Conservation (phyloP, 257 asterid genomes). For the Nicotiana otophora region DNA sequence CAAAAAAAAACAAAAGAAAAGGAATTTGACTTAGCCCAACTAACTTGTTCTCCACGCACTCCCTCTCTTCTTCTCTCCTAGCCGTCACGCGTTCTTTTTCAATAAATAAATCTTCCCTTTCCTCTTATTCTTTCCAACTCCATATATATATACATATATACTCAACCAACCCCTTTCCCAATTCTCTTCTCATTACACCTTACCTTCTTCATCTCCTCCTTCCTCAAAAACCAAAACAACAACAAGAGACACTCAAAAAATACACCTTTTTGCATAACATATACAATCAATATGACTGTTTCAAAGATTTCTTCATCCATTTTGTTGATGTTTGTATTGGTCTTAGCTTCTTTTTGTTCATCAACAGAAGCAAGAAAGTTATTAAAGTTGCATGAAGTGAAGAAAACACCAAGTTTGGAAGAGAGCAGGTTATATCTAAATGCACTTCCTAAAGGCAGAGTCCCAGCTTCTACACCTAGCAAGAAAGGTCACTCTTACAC, state of each 20-base stretch:
- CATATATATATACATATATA: background rate
- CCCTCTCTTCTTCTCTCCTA: conserved; percentile 14
- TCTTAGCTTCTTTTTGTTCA: conserved; percentile 21
- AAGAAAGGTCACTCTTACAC: conserved; percentile 39
- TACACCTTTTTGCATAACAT: background rate
- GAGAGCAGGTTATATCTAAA: conserved; percentile 24
- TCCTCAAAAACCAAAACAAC: background rate
- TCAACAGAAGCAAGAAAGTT: conserved; percentile 36
- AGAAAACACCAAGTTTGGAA: conserved; percentile 10
- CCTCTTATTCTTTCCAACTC: background rate
- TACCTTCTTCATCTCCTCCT: background rate
- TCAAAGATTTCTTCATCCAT: background rate
- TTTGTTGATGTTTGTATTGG: conserved; percentile 20
- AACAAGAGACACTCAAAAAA: background rate
- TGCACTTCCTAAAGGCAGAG: conserved; percentile 46
- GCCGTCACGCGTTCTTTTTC: background rate
- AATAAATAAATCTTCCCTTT: background rate
- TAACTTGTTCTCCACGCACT: conserved; percentile 29
- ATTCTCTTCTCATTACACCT: background rate
- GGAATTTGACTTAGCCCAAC: conserved; percentile 29
- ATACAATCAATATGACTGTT: background rate
- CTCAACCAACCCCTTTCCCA: background rate
- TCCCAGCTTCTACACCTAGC: conserved; percentile 41
- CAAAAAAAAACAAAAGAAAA: background rate
- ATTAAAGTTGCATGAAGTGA: background rate